phyloP scores from a whole-genome alignment of 208 protist genomes.

The Leishmania major region DNA sequence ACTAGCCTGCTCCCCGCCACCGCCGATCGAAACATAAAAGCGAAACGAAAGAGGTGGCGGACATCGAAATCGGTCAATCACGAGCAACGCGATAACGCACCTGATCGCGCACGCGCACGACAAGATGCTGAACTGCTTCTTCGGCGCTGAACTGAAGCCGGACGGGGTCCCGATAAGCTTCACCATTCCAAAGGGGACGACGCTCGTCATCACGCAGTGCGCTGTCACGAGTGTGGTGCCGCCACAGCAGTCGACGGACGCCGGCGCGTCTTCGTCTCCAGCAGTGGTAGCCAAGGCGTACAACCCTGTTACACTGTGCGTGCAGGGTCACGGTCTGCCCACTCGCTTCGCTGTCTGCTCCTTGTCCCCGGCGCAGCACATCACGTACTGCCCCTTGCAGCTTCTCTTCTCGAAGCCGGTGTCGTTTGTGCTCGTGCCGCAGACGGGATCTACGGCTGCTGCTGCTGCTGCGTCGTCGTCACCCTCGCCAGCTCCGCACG shows the following conservation, averaged over 20 bases:
- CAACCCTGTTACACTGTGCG: conserved; percentile 65
- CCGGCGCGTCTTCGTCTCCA: conserved; percentile 6
- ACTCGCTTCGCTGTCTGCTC: conserved; percentile 68
- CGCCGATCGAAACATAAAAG: not conserved
- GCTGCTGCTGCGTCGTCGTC: not conserved
- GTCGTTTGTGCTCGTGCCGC: conserved; percentile 61
- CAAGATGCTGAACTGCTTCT: conserved; percentile 84
- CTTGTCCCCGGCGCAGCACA: conserved; percentile 37
- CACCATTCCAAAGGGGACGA: conserved; percentile 50
- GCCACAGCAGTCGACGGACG: conserved; percentile 1
- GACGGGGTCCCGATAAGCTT: conserved; percentile 67
- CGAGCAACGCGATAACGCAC: not conserved
- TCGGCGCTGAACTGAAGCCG: conserved; percentile 65
- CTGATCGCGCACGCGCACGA: not conserved
- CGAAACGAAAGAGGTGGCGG: not conserved
- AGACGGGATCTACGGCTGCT: conserved; percentile 2
- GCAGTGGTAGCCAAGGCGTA: conserved; percentile 12
- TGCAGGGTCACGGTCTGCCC: conserved; percentile 64
- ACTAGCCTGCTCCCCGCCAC: not conserved
- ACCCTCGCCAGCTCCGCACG: not conserved
- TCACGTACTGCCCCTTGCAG: conserved; percentile 70
- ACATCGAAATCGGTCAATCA: not conserved
- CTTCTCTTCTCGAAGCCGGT: conserved; percentile 68
- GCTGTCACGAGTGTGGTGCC: conserved; percentile 54
- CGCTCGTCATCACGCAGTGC: conserved; percentile 79